Conservation (phyloP, 1,284 basidiomycete species). For the Melanopsichium pennsylvanicum region DNA sequence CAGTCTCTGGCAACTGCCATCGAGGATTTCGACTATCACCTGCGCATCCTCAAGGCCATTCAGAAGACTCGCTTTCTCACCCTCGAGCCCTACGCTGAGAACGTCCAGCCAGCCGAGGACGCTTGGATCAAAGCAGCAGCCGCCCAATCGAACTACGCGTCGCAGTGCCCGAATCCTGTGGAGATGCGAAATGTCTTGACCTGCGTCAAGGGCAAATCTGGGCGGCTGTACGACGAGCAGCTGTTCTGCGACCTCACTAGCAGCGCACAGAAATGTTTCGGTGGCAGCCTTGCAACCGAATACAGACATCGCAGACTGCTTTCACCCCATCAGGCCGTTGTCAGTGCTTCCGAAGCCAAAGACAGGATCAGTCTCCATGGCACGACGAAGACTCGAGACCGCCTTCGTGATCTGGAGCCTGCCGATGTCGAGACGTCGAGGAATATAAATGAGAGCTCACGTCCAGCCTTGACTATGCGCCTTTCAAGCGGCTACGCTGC, state of each 20-base stretch:
- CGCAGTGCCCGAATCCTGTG: background rate
- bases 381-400: background rate
- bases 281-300: background rate
- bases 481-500: slow-evolving; percentile 15
- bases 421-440: slow-evolving; percentile 20
- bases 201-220: background rate
- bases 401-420: slow-evolving; percentile 18
- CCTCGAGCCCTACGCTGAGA: slow-evolving; percentile 23
- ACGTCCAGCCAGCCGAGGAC: slow-evolving; percentile 4
- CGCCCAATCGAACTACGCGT: background rate
- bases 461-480: slow-evolving; percentile 18
- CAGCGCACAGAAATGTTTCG: background rate
- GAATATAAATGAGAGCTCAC: slow-evolving; percentile 9
- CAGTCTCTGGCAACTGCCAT: background rate
- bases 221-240: slow-evolving; percentile 5
- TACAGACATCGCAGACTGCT: background rate
- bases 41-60: slow-evolving; percentile 6
- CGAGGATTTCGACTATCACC: slow-evolving; percentile 2
- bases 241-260: slow-evolving; percentile 5
- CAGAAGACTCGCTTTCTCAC: slow-evolving; percentile 15
- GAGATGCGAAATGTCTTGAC: slow-evolving; percentile 1
- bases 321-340: background rate
- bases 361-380: background rate
- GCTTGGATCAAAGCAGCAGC: slow-evolving; percentile 9
- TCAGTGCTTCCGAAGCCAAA: background rate